Evolutionary conservation across 345 rosid species (phyloP).

Genomic region (Physaria fendleri): DNA sequence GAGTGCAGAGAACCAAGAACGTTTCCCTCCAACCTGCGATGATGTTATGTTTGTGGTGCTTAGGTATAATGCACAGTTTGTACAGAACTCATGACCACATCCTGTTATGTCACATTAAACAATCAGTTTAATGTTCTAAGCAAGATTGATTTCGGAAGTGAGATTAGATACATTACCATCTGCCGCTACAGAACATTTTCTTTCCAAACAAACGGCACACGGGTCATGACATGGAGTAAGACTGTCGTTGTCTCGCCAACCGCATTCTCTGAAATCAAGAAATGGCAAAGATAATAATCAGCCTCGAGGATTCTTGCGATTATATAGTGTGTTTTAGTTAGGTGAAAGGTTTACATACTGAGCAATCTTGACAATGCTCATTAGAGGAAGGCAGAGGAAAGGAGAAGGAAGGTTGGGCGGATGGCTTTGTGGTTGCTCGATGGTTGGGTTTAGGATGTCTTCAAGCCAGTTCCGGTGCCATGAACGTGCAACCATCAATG

Average conservation of each 20-base stretch:
- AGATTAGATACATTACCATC: slow-evolving; percentile 44
- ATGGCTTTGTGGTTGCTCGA: slow-evolving; percentile 34
- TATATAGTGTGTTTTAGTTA: not conserved
- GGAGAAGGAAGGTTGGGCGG: slow-evolving; percentile 50
- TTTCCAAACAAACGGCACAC: slow-evolving; percentile 83
- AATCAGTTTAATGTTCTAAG: not conserved
- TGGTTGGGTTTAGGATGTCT: slow-evolving; percentile 50
- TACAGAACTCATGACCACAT: slow-evolving; percentile 86
- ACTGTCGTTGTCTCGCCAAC: slow-evolving; percentile 60
- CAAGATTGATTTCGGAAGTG: not conserved
- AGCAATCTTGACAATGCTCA: slow-evolving; percentile 88
- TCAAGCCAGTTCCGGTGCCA: slow-evolving; percentile 84
- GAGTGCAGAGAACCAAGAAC: slow-evolving; percentile 71
- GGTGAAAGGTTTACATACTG: slow-evolving; percentile 43
- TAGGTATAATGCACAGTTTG: slow-evolving; percentile 75
- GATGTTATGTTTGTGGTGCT: slow-evolving; percentile 61
- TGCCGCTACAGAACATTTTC: slow-evolving; percentile 74
- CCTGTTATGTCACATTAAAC: slow-evolving; percentile 41
- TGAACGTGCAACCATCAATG: slow-evolving; percentile 87
- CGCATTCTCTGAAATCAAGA: slow-evolving; percentile 62
- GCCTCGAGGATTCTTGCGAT: not conserved
- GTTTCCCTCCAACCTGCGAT: slow-evolving; percentile 41
- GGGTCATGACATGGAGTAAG: slow-evolving; percentile 56
- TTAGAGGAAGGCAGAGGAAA: slow-evolving; percentile 77
- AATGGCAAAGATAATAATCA: not conserved